phyloP scores from a whole-genome alignment of 495 filamentous ascomycete genomes.

The Xylaria curta region DNA sequence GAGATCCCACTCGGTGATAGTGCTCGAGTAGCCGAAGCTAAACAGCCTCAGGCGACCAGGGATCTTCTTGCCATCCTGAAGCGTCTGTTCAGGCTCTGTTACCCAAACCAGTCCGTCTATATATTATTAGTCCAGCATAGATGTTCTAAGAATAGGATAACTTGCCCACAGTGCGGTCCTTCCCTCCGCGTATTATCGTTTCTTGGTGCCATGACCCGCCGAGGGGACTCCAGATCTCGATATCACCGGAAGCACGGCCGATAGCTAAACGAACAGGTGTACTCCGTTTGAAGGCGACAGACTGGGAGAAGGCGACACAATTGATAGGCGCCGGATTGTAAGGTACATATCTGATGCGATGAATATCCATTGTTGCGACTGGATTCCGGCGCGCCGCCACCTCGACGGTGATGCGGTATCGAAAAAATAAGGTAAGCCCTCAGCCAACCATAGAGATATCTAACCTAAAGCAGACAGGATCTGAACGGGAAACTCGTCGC shows the following conservation, averaged over 20 bases:
- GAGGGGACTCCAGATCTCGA: slow-evolving; percentile 97
- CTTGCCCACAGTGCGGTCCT: slow-evolving; percentile 59
- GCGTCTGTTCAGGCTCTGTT: slow-evolving; percentile 77
- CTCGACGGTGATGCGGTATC: slow-evolving; percentile 7
- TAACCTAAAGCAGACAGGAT: background rate
- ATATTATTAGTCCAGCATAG: slow-evolving; percentile 45
- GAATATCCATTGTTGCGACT: slow-evolving; percentile 80
- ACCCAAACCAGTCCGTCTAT: slow-evolving; percentile 90
- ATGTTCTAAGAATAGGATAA: background rate
- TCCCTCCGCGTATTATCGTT: slow-evolving; percentile 80
- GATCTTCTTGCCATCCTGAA: slow-evolving; percentile 64
- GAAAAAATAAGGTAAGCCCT: background rate
- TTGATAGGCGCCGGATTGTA: slow-evolving; percentile 94
- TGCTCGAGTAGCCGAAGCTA: slow-evolving; percentile 92
- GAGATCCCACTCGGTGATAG: slow-evolving; percentile 94
- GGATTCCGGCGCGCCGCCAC: slow-evolving; percentile 11
- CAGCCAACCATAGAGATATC: background rate
- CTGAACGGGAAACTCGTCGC: background rate
- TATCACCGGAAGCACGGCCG: slow-evolving; percentile 92
- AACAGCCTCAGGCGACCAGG: slow-evolving; percentile 85
- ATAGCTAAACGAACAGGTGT: slow-evolving; percentile 76
- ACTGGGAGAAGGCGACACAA: slow-evolving; percentile 90
- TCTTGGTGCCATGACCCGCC: slow-evolving; percentile 90
- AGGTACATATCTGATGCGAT: slow-evolving; percentile 96
- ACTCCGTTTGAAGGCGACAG: slow-evolving; percentile 64